These are phyloP conservation scores for Scenedesmus sp. DNA, from an alignment of 163 green algal species.

Conservation along the genomic window DNA sequence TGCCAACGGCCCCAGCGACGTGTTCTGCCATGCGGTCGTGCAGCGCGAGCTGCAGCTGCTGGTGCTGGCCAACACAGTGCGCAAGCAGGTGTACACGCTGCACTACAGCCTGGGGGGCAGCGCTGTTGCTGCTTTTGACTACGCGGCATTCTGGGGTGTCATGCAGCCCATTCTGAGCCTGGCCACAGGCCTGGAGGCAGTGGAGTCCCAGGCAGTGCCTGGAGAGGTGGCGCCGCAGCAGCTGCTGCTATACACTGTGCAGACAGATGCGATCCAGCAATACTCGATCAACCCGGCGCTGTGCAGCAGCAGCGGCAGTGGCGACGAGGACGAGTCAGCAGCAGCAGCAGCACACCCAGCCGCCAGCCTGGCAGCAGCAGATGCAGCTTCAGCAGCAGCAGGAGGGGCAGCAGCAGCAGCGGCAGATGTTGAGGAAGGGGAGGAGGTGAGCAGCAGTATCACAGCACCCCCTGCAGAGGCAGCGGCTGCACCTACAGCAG, in stretches of 20 bases:
- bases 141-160: conserved; percentile 76
- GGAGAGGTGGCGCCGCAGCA: conserved; percentile 21
- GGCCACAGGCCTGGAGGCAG: conserved; percentile 49
- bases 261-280: conserved; percentile 89
- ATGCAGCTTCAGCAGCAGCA: background rate
- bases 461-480: background rate
- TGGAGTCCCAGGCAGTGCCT: conserved; percentile 12
- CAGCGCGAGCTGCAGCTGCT: conserved; percentile 61
- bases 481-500: background rate
- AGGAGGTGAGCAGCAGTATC: conserved; percentile 22
- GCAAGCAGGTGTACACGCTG: conserved; percentile 76
- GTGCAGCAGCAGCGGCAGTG: conserved; percentile 54
- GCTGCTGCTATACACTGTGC: conserved; percentile 57
- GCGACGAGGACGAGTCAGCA: background rate
- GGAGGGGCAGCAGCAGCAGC: background rate
- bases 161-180: conserved; percentile 82
- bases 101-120: conserved; percentile 51
- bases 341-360: background rate
- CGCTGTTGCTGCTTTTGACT: conserved; percentile 65
- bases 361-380: background rate
- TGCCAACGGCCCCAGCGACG: background rate
- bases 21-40: conserved; percentile 72
- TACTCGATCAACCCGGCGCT: conserved; percentile 78
- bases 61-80: conserved; percentile 78
- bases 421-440: background rate